Base-by-base conservation (phyloP, 495 filamentous ascomycete genomes). In the Alectoria sarmentosa region DNA sequence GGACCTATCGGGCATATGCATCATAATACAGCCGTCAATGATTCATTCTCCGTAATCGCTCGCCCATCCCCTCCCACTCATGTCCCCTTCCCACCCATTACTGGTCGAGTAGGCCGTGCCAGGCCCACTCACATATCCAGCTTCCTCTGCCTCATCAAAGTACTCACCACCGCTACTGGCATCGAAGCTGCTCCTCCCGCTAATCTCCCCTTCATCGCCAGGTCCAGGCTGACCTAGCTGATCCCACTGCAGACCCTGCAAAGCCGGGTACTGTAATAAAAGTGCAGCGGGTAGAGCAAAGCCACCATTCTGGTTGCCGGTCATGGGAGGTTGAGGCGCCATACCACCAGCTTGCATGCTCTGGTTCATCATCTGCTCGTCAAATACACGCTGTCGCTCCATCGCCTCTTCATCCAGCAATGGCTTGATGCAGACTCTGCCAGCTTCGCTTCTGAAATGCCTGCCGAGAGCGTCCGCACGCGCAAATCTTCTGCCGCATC, bases 391-490 rank as follows among this genome's bases (percentile, higher is more conserved):
- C 60, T 69, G 69, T 37, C 69, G 66, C 62, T 71, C 69, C 65
- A 71, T 61, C 0, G 69, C 69, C 61, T 71, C 69, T 56, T 71
- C 69, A 36, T 69, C 95, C 13, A 98, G 80, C 4, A 98, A 79
- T 6, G 94, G 91, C 68, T 95, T 96, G 75, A 98, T 98, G 73
- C 94, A 98, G 52, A 96, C 89, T 8, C 94, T 84, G 14, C 94
- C 94, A 4, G 94, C 95, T 77, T 98, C 94, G 17, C 90, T 93
- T 58, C 94, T 82, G 82, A 98, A 98, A 74, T 98, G 94, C n/a
- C 94, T 86, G 21, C 94, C 94, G 4, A 98, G 79, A 3, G 95
- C 94, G 75, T 98, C 94, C 11, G 94, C 94, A 62, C 94, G 90
- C 2, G 94, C 94, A 73, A 98, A 98, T 14, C 92, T 83, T 36